Evolutionary conservation across 2,329 filamentous ascomycete genomes (phyloP), one percentile per base, ranked within the genome.

Genomic region (Arthrinium puccinioides): DNA sequence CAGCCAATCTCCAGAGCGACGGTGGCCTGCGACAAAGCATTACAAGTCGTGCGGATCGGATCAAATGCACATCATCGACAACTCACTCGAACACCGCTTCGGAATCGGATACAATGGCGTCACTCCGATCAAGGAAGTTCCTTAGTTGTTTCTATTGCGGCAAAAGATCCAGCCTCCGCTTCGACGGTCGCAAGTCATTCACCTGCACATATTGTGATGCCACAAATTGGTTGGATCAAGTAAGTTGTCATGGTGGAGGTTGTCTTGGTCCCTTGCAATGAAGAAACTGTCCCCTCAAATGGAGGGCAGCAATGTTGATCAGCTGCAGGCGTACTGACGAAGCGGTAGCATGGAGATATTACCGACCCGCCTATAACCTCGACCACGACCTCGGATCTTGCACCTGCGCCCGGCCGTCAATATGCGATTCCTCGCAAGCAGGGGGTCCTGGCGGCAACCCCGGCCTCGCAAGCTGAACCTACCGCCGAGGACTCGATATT

Each of bases 141-240:
- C 59, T 89, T 48, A 67, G 65, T 45, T 95, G 88, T 70, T 90
- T 94, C 67, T 94, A 90, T 61, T 95, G 89, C 61, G 83, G 84
- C 49, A 70, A 71, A 56, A 77, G 74, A 49, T 84, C 83, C 23
- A 67, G 70, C 23, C 68, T 76, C 39, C 67, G 62, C 45, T 79
- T 74, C 50, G 72, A 78, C 49, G 74, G 75, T 21, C 36, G 68
- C 77, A 39, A 72, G 69, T 56, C 72, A 52, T 95, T 89, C 62
- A 68, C 79, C 31, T 95, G 88, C 61, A 63, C 73, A 15, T 67
- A 74, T 43, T 98, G 92, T 67, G 85, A 92, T 51, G 85, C 89
- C 14, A 79, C 82, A 41, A 98, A 97, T 61, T 85, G 87, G 64
- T 69, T 96, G 21, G 92, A 98, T 57, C 73, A 90, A 67, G 88